These are phyloP conservation scores for Lachnellula suecica DNA, from an alignment of 2,329 filamentous ascomycete genomes.

Conservation along the genomic window DNA sequence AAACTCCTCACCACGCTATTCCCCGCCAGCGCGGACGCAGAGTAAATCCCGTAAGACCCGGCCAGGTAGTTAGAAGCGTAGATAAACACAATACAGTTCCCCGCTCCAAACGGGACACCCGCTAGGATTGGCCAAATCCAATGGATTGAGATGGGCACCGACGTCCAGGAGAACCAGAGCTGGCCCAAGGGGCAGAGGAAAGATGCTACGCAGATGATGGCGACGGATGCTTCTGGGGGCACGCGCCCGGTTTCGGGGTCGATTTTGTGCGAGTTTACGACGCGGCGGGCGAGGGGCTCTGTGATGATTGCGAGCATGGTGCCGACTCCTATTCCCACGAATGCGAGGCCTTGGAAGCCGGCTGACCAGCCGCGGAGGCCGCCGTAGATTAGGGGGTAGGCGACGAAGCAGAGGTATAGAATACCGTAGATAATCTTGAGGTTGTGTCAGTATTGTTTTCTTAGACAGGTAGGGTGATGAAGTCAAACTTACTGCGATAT, in stretches of 20 bases:
- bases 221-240: constrained; percentile 77
- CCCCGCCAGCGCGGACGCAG: constrained; percentile 76
- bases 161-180: constrained; percentile 87
- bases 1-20: constrained; percentile 73
- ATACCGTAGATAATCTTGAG: constrained; percentile 73
- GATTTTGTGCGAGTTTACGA: constrained; percentile 74
- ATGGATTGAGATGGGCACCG: constrained; percentile 71
- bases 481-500: constrained; percentile 50
- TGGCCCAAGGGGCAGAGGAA: constrained; percentile 75
- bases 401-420: constrained; percentile 86
- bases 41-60: constrained; percentile 76
- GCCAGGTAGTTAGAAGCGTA: constrained; percentile 81
- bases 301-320: constrained; percentile 59
- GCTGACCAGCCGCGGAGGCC: constrained; percentile 73
- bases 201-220: constrained; percentile 75
- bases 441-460: neutral
- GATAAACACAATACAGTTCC: constrained; percentile 78
- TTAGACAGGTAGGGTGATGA: neutral
- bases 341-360: constrained; percentile 73
- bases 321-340: constrained; percentile 68
- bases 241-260: constrained; percentile 74
- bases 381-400: constrained; percentile 82
- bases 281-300: constrained; percentile 70
- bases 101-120: constrained; percentile 75
- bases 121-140: constrained; percentile 80